Evolutionary conservation across 2,329 filamentous ascomycete genomes (phyloP), one percentile per base, ranked within the genome.

Genomic region (Cercospora brassicicola): DNA sequence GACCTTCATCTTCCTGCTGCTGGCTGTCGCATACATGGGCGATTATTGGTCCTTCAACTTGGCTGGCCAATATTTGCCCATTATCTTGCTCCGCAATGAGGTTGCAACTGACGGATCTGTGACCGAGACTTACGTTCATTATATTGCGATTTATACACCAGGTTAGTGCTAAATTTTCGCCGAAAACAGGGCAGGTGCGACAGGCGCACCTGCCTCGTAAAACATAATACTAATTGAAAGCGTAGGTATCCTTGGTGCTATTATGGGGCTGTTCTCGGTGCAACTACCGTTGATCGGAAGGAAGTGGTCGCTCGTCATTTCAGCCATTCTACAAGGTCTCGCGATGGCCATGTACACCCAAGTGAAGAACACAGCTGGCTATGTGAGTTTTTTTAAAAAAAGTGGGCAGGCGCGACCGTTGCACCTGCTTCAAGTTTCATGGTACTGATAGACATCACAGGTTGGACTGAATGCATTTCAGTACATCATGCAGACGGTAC

Each of bases 131-230:
- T 87, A 87, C 71, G 81, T 83, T 13, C 82, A 80, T 2, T 87
- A 86, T 74, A 81, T 87, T 45, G 84, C 84, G 72, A 86, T 85
- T 1, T 86, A 86, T 75, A 78, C 82, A 0, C 84, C 84, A 0
- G 84, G 85, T 3, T 82, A 23, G 23, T 23, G 23, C 2, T 23
- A 23, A 23, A 23, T 23, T 23, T 23, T 23, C 20, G 20, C 20
- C 20, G 20, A 23, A 23, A 23, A 23, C 23, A 23, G 23, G 23
- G 28, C 31, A 36, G 31, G 31, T 36, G 31, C 31, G 31, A 23
- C 9, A 4, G 9, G 10, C 18, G 20, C 18, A 26, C 20, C 45
- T 51, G 18, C 45, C 45, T 51, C 42, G 20, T 23, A 23, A 23
- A 23, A 23, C 20, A 51, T 13, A 4, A 11, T 51, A 51, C 45